Evolutionary conservation across 2,329 filamentous ascomycete species (phyloP), one percentile per base, ranked within the genome.

Genomic region (Colletotrichum musicola): DNA sequence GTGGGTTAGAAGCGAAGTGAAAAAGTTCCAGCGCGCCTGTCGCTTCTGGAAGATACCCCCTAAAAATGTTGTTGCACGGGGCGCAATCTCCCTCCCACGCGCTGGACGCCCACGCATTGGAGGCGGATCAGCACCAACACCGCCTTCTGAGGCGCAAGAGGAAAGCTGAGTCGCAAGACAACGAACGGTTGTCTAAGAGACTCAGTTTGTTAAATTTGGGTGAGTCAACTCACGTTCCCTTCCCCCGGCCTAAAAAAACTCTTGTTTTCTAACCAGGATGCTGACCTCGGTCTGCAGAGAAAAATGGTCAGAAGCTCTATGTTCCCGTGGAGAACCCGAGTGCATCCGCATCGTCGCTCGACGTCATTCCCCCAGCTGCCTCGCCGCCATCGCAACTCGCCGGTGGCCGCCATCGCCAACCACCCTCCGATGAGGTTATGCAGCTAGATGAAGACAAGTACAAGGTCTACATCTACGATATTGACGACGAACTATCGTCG

Each of bases 391-490:
- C 71, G 58, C 61, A 69, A 68, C 57, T 63, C 42, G 50, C 30
- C 30, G 25, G 53, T 46, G 50, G 64, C 47, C 56, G 67, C 51
- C 49, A 72, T 70, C 60, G 46, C 58, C 55, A 51, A 50, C 49
- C 58, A 9, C 30, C 59, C 16, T 60, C 72, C 55, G 76, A 77
- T 71, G 91, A 94, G 73, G 76, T 80, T 64, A 98, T 98, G 95
- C 87, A 92, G 65, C 78, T 98, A 69, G 95, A 98, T 81, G 91
- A 97, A 80, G 91, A 93, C 38, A 92, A 93, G 75, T 86, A 97
- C 82, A 93, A 92, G 76, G 89, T 98, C 69, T 98, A 96, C 84
- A 94, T 99, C 74, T 91, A 95, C 83, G 90, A 97, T 79, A 85
- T 99, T 10, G 94, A 97, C 77, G 92, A 92, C 74, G 95, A 98